Evolutionary conservation across 768 basidiomycete genomes (phyloP).

Genomic region (Naganishia randhawae): DNA sequence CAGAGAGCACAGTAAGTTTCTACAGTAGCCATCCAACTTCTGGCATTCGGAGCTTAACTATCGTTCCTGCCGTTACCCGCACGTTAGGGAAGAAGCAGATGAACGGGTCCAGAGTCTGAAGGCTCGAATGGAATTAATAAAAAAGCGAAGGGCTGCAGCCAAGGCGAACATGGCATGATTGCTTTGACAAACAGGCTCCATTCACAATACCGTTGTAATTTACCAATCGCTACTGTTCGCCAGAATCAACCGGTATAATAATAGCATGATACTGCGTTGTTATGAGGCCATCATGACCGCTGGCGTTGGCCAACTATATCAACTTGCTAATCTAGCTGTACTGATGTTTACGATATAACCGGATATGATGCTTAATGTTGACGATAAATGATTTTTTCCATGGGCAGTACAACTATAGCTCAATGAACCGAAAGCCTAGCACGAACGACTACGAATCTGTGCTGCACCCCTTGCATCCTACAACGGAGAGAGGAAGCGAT

Average conservation of each 20-base stretch:
- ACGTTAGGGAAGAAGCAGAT: constrained; percentile 23
- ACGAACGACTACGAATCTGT: background rate
- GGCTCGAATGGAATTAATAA: constrained; percentile 20
- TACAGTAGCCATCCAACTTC: background rate
- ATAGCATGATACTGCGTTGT: background rate
- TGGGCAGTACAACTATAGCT: constrained; percentile 4
- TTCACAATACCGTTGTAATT: background rate
- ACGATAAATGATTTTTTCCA: background rate
- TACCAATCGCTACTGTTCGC: too few relatives aligned
- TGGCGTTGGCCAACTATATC: background rate
- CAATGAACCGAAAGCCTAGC: background rate
- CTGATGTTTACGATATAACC: background rate
- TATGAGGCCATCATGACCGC: background rate
- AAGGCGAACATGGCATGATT: constrained; percentile 4
- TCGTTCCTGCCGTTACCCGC: background rate
- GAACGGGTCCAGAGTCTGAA: constrained; percentile 25
- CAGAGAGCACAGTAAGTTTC: constrained; percentile 45
- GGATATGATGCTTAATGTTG: background rate
- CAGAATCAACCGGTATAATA: too few relatives aligned
- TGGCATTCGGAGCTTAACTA: background rate
- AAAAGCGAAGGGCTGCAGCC: constrained; percentile 16
- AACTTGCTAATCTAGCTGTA: background rate
- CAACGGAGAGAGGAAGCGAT: background rate
- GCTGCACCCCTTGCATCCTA: constrained; percentile 16
- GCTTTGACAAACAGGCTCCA: background rate